Base-by-base conservation (phyloP, 73 alveolate genomes). In the Tetrahymena thermophila region DNA sequence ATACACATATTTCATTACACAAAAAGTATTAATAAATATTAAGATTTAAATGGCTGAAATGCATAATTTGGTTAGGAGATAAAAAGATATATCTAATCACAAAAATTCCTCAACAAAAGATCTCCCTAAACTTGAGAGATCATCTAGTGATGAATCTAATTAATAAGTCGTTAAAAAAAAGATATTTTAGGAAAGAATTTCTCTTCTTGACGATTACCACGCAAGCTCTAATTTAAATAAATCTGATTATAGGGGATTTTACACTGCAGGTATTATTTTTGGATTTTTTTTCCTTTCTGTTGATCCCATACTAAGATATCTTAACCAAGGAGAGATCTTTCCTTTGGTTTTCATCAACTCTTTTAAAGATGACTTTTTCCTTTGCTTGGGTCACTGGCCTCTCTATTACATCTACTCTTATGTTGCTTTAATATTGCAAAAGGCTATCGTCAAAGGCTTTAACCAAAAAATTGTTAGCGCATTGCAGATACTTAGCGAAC, bases 381-480 rank as follows among this genome's bases (percentile, higher is more conserved):
- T 96, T 89, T 94, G 96, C n/a, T 35, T 94, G 23, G 85, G 42
- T 31, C 85, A 93, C 31, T 96, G 97, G 97, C 97, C 97, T 35
- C 34, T 85, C 84, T 93, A 71, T 43, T 96, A 85, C 56, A 50
- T 95, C 23, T 96, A 93, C 93, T 44, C 94, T 37, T 95, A 94
- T 44, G 56, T 94, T 9, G 97, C 96, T 16, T 94, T 96, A 23
- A 35, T 93, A 28, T 31, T 85, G 10, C 56, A 89, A 85, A 83
- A 44, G 38, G 57, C 84, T 23, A 83, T 84, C 15, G 31, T 94
- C 37, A 96, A 56, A 85, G 93, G 94, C 11, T 31, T 94, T 85
- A 96, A 94, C 11, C 34, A 44, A 93, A 94, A 43, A 9, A 17
- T 85, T n/a, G 89, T 84, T 21, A 71, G 44, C 85, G 43, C 38